Base-by-base conservation (phyloP, 2,329 filamentous ascomycete species). In the Pestalotiopsis sp. region DNA sequence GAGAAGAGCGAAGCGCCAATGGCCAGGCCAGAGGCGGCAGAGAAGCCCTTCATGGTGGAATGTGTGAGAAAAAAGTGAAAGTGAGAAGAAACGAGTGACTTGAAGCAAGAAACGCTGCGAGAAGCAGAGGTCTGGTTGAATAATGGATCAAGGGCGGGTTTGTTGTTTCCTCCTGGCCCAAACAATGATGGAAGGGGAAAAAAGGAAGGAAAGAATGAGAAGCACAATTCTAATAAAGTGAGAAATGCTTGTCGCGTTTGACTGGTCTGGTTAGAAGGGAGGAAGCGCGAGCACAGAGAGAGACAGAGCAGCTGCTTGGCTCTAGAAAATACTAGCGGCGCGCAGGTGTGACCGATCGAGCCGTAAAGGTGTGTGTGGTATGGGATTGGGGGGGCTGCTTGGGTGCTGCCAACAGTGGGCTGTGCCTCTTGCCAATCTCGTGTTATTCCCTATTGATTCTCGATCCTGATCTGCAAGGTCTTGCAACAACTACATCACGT, bases 31-130 rank as follows among this genome's bases (percentile, higher is more conserved):
- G 72, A 71, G 68, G 76, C 49, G 62, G 69, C 69, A 59, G 75
- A 73, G 41, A 73, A 75, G 60, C 72, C 66, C 73, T 73, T 75
- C 76, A 78, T 78, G 67, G 62, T 73, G 45, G 41, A 31, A 23
- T 23, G 14, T 31, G 38, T 14, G 60, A 12, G 14, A 25, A n/a
- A n/a, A 67, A 41, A n/a, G 39, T 64, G 61, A 57, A 38, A 23
- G 27, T 66, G 65, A 14, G 56, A 67, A 25, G 39, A 56, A 66
- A 67, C 65, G 65, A 60, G 27, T 60, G 65, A 67, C 56, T 57
- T 56, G 45, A 23, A 66, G 49, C 41, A 66, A 57, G 52, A 56
- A 25, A 52, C 41, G 14, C n/a, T 49, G 61, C 20, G 36, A 64
- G 39, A 64, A 49, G n/a, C 36, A 39, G 61, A 41, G 27, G 20